These are phyloP conservation scores for Colletotrichum sp. DNA, from an alignment of 2,329 filamentous ascomycete genomes.

Conservation along the genomic window DNA sequence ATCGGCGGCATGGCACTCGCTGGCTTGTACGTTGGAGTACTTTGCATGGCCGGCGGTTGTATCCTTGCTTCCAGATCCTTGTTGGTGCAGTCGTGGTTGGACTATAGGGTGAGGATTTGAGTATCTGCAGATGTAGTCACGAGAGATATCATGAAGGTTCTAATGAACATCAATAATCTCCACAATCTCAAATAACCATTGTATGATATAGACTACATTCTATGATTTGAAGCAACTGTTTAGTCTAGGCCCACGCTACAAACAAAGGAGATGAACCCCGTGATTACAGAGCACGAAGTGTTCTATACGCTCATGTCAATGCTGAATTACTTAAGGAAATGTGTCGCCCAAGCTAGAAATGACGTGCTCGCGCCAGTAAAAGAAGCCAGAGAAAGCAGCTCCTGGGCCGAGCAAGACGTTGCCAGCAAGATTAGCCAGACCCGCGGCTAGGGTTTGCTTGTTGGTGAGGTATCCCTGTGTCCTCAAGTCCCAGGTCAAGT, in stretches of 20 bases:
- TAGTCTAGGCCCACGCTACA: too few species aligned
- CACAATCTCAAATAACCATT: fast-evolving
- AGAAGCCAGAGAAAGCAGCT: not conserved
- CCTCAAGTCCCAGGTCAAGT: not conserved
- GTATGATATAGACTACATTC: too few species aligned
- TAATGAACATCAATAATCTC: too few species aligned
- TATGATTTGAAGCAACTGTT: too few species aligned
- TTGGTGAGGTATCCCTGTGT: not conserved
- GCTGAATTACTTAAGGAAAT: not conserved
- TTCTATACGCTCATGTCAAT: too few species aligned
- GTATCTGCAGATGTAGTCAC: not conserved
- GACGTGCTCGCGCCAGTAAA: not conserved
- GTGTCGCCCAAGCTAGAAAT: not conserved
- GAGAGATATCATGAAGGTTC: too few species aligned
- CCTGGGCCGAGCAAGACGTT: not conserved
- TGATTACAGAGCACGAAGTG: too few species aligned
- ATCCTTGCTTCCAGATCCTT: not conserved
- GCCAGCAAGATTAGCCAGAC: not conserved
- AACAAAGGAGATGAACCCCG: too few species aligned
- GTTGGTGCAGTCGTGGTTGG: not conserved
- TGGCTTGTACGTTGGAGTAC: slow-evolving; percentile 43
- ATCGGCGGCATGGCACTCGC: slow-evolving; percentile 47
- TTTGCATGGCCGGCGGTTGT: not conserved
- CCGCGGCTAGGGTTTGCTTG: not conserved
- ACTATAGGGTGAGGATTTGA: fast-evolving